Base-by-base conservation (phyloP, 768 basidiomycete species). In the Candolleomyces eurysporus region DNA sequence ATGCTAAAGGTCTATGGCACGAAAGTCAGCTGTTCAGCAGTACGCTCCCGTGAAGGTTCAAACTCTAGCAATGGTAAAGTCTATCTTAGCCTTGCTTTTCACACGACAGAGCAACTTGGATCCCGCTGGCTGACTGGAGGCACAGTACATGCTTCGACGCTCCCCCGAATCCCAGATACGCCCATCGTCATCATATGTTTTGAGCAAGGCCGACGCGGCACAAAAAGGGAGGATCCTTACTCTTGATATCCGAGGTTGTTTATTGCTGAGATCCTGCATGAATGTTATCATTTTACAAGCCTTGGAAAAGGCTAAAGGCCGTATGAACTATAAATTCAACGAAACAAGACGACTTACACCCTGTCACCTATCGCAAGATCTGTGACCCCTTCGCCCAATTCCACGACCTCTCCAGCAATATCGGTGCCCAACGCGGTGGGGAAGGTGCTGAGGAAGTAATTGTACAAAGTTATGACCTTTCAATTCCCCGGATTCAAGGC, bases 321-420 rank as follows among this genome's bases (percentile, higher is more conserved):
- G 22, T 10, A 42, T 48, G n/a, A 42, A 46, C 42, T 8, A 36
- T 42, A 83, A 78, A 32, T 74, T 72, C 52, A 85, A 21, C 9
- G 30, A 5, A 16, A 30, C 22, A 17, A n/a, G 17, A 60, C 60
- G 31, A 67, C 79, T 65, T 72, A 84, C 82, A 87, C 82, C 67
- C 77, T 74, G 67, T 86, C 84, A 2, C 84, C 85, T 32, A 74
- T 73, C 63, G 80, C 73, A 66, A 84, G 80, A 39, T 73, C 71
- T n/a, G 71, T 75, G 7, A 87, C 84, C 0, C 78, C 82, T 59
- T 80, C 78, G 1, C 85, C 86, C 48, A 86, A 73, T 39, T 73
- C 76, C 26, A 77, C 79, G 7, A 87, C 79, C 1, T 78, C 76
- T 5, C 86, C 86, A 48, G 85, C 80, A 39, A 76, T 73, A 58